Conservation (phyloP, 129 eudicot genomes). For the Erigeron canadensis region DNA sequence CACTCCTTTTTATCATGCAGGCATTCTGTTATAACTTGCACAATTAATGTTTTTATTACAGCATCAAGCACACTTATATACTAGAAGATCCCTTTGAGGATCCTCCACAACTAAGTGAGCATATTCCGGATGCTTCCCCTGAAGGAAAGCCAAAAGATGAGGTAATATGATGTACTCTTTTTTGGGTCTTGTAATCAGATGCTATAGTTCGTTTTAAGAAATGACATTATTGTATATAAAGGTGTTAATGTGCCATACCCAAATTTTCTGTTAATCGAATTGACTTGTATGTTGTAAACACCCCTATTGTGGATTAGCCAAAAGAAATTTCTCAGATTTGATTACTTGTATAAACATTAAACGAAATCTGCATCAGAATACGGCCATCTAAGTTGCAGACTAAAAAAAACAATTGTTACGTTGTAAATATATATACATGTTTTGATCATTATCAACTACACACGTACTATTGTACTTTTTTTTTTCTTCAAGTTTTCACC, state of each 20-base stretch:
- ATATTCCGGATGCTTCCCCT: slow-evolving; percentile 91
- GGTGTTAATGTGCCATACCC: neutral
- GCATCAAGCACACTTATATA: slow-evolving; percentile 88
- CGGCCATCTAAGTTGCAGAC: neutral
- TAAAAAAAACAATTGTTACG: neutral
- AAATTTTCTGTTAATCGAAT: neutral
- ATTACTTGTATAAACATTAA: neutral
- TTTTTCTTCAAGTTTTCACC: neutral
- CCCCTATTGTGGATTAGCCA: neutral
- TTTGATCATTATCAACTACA: neutral
- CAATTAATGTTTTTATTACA: slow-evolving; percentile 30
- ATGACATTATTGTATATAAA: neutral
- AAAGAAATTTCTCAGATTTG: neutral
- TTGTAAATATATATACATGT: neutral
- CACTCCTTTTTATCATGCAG: slow-evolving; percentile 9
- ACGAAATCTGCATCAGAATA: neutral
- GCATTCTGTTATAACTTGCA: slow-evolving; percentile 5
- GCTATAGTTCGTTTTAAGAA: neutral
- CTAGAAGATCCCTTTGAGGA: slow-evolving; percentile 96
- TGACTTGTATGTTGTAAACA: neutral
- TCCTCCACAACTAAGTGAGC: slow-evolving; percentile 70
- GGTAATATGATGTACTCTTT: slow-evolving; percentile 36
- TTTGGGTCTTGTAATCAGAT: neutral
- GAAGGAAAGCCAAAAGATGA: slow-evolving; percentile 97
- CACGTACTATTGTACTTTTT: neutral